Conservation (phyloP, 108 stramenopile species). For the Stephanodiscus minutulus region DNA sequence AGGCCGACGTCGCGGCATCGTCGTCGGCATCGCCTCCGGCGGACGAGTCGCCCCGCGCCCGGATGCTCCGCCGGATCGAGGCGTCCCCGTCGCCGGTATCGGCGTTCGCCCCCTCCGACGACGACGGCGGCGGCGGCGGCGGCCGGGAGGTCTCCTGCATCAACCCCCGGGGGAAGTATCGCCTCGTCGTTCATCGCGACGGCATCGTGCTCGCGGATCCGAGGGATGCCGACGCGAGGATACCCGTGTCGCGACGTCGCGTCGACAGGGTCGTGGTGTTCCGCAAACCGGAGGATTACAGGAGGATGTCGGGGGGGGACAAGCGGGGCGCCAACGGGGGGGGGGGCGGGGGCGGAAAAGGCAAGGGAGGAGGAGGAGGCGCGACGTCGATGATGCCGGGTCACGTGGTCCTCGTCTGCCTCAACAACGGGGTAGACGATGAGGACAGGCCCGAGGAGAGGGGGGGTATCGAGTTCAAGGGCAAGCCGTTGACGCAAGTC, state of each 20-base stretch:
- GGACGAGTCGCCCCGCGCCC: neutral
- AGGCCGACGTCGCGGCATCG: neutral
- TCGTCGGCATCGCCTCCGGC: neutral
- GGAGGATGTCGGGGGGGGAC: slow-evolving; percentile 16
- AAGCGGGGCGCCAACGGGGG: neutral
- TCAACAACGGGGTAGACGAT: slow-evolving; percentile 6
- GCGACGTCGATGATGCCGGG: slow-evolving; percentile 15
- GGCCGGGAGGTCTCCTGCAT: slow-evolving; percentile 52
- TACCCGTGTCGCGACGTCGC: slow-evolving; percentile 5
- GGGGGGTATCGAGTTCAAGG: slow-evolving; percentile 1
- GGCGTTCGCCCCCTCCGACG: neutral
- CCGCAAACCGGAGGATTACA: slow-evolving; percentile 77
- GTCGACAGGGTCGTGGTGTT: slow-evolving; percentile 58
- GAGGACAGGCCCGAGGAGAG: no score
- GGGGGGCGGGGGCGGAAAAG: neutral
- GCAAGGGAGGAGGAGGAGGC: neutral
- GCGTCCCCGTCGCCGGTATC: neutral
- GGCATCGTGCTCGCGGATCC: slow-evolving; percentile 54
- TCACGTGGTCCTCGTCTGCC: slow-evolving; percentile 43
- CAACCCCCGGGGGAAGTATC: slow-evolving; percentile 61
- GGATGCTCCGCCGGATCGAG: neutral
- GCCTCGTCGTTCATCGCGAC: slow-evolving; percentile 37
- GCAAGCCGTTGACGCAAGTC: slow-evolving; percentile 18
- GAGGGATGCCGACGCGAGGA: slow-evolving; percentile 35
- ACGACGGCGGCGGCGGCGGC: neutral